Evolutionary conservation across 371 early-diverging fungal species (phyloP).

Genomic region (Mortierella sp.): DNA sequence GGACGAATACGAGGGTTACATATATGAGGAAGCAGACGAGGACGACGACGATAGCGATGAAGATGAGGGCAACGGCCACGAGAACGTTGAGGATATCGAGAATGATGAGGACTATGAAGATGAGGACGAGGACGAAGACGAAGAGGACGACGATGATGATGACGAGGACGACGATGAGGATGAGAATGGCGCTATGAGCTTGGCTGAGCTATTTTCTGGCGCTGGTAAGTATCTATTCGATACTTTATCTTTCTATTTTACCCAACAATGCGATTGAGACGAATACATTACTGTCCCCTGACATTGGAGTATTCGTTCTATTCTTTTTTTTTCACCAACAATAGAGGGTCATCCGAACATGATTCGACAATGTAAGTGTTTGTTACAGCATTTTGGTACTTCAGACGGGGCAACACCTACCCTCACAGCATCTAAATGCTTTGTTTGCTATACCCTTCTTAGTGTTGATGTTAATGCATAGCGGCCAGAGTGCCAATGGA

Average conservation of each 20-base stretch:
- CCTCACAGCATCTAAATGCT: not conserved
- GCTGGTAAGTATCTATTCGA: slow-evolving; percentile 10
- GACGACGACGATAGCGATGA: slow-evolving; percentile 32
- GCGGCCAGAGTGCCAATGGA: not conserved
- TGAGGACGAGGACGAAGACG: slow-evolving; percentile 16
- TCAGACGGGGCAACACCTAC: no score
- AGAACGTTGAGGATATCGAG: slow-evolving; percentile 1
- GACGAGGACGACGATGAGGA: slow-evolving; percentile 32
- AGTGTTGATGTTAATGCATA: slow-evolving; percentile 1
- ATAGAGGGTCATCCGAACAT: slow-evolving; percentile 10
- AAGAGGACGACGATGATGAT: slow-evolving; percentile 12
- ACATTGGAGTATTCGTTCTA: not conserved
- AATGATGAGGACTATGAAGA: slow-evolving; percentile 20
- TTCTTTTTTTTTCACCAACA: not conserved
- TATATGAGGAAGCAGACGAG: slow-evolving; percentile 20
- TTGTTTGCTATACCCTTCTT: not conserved
- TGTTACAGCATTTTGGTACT: not conserved
- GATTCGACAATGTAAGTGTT: slow-evolving; percentile 2
- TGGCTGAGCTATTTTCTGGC: slow-evolving; percentile 24
- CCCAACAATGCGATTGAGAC: not conserved
- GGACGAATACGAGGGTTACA: slow-evolving; percentile 23
- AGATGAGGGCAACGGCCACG: not conserved
- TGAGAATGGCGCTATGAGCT: not conserved
- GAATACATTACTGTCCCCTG: not conserved
- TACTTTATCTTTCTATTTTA: not conserved